Base-by-base conservation (phyloP, 2,329 filamentous ascomycete genomes). In the Ophiognomonia clavigignenti-juglandacearum region DNA sequence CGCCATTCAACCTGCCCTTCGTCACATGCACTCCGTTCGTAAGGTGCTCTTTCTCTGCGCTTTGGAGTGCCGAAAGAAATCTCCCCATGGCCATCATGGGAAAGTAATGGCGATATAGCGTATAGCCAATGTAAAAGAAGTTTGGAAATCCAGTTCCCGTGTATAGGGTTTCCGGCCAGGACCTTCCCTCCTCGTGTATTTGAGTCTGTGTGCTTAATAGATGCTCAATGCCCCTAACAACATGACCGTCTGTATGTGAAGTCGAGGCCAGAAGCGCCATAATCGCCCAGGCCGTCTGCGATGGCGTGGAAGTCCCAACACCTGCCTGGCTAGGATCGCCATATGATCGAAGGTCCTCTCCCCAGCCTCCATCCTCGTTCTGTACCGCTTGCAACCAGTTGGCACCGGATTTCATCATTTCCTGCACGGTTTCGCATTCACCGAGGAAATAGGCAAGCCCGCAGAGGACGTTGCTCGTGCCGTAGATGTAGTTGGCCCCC, bases 401-500 rank as follows among this genome's bases (percentile, higher is more conserved):
- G 9, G 37, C 16, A 0, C 57, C 32, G 39, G 47, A 54, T 11
- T 34, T 16, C 8, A 35, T 23, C 10, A 39, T 39, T 19, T 11
- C n/a, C 20, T 41, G 34, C 11, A 39, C 35, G 23, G 27, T 45
- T 13, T 34, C 16, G 4, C 35, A 36, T 9, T 51, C 43, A 2
- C 48, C 11, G 1, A 6, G 6, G 14, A 58, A 60, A 36, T 60
- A 55, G 0, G 48, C 47, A 6, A 66, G 43, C 1, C 61, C 64
- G 37, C 59, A 60, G 4, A 67, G 53, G 0, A 53, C 58, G 48
- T 60, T 55, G 42, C 59, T 57, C 4, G 64, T 66, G 2, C 63
- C 63, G 37, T 62, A 63, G 6, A 65, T 46, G 42, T 66, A 67
- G 45, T 66, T 67, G 22, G 44, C 40, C 0, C 58, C 61, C 63